A percentile compares a stretch with the other conserved stretches of the same genome.
These are phyloP conservation scores for Mortierella sp. DNA, from an alignment of 371 early-diverging fungal genomes.

Conservation along the genomic window DNA sequence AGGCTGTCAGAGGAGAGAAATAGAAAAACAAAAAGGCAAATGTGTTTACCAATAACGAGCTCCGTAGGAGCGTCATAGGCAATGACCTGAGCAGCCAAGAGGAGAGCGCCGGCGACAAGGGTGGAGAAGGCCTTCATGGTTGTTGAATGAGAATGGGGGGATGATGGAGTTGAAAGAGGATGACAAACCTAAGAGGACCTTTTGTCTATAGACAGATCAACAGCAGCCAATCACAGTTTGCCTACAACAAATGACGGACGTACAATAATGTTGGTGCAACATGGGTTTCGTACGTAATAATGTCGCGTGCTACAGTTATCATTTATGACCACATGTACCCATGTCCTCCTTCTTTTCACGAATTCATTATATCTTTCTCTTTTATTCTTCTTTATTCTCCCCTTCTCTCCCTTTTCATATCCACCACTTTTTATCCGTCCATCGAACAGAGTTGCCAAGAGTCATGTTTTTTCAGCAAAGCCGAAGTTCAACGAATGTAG, in stretches of 20 bases:
- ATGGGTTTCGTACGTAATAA: not conserved
- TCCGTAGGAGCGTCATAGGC: conserved; percentile 41
- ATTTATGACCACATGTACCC: no score
- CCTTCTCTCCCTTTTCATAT: not conserved
- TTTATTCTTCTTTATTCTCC: not conserved
- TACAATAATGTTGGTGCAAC: not conserved
- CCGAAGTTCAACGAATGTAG: conserved; percentile 1
- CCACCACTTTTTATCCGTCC: not conserved
- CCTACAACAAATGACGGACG: conserved; percentile 12
- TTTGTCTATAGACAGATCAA: not conserved
- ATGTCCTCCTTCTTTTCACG: no score
- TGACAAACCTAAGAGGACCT: no score
- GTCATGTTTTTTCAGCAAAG: not conserved
- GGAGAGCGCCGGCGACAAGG: conserved; percentile 38
- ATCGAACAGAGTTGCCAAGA: not conserved
- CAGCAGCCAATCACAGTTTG: conserved; percentile 18
- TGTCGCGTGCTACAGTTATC: not conserved
- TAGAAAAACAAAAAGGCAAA: no score
- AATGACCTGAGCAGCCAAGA: conserved; percentile 46
- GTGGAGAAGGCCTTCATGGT: conserved; percentile 46
- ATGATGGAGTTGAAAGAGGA: conserved; percentile 11
- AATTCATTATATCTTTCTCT: not conserved
- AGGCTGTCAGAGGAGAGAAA: not conserved
- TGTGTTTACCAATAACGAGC: conserved; percentile 39
- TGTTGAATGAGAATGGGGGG: conserved; percentile 8